phyloP scores from a whole-genome alignment of 1,284 basidiomycete genomes.

The Coniophora puteana region DNA sequence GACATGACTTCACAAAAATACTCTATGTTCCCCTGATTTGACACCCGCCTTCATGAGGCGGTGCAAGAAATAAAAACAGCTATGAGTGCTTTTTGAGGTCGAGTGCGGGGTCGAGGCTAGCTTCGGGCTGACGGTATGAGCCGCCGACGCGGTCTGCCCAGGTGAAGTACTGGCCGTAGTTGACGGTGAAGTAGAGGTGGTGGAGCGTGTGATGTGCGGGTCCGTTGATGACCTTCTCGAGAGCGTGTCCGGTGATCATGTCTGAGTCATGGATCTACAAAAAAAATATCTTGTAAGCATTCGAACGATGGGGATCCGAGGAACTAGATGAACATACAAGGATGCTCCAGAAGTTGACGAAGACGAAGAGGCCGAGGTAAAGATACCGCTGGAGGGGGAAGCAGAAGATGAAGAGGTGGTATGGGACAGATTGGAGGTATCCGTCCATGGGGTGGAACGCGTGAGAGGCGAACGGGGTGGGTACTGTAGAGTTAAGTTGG shows the following conservation, averaged over 20 bases:
- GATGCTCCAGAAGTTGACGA: slow-evolving; percentile 92
- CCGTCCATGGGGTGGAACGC: slow-evolving; percentile 98
- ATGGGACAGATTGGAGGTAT: slow-evolving; percentile 90
- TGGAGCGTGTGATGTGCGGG: slow-evolving; percentile 98
- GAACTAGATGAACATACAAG: slow-evolving; percentile 45
- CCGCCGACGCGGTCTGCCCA: slow-evolving; percentile 85
- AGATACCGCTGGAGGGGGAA: slow-evolving; percentile 88
- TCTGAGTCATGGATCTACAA: slow-evolving; percentile 96
- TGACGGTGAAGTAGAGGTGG: slow-evolving; percentile 94
- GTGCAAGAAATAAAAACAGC: too few species aligned
- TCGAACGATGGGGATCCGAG: slow-evolving; percentile 2
- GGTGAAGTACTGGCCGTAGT: slow-evolving; percentile 97
- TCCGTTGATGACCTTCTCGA: slow-evolving; percentile 93
- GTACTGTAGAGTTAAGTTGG: slow-evolving; percentile 52
- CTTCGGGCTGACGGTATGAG: slow-evolving; percentile 86
- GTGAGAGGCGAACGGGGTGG: slow-evolving; percentile 94
- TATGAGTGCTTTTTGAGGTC: slow-evolving; percentile 53
- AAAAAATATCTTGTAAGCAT: slow-evolving; percentile 1
- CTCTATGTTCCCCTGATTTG: not conserved
- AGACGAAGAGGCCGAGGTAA: slow-evolving; percentile 81
- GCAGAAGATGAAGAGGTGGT: slow-evolving; percentile 90
- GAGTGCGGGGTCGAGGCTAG: slow-evolving; percentile 82
- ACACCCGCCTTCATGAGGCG: slow-evolving; percentile 10
- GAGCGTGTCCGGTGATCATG: slow-evolving; percentile 92
- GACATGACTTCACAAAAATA: slow-evolving; percentile 3